Conservation (phyloP, 495 filamentous ascomycete genomes). For the Aspergillus sclerotiicarbonarius region DNA sequence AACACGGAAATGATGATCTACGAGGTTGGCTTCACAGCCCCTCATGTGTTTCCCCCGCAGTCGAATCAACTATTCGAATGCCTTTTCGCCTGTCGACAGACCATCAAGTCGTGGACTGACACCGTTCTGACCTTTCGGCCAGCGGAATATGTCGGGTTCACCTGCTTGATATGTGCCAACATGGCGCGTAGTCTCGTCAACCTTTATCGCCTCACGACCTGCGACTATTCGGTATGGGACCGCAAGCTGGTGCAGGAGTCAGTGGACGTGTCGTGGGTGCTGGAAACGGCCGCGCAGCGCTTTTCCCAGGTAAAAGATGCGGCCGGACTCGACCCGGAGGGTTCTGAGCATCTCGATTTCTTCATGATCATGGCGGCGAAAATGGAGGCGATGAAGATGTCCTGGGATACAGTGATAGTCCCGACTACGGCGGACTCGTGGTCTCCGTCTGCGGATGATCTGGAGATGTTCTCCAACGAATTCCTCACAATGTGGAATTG, state of each 20-base stretch:
- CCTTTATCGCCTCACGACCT: not conserved
- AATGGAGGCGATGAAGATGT: not conserved
- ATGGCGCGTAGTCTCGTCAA: not conserved
- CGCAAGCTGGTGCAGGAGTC: not conserved
- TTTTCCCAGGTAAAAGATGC: not conserved
- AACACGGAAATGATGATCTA: not conserved
- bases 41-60: not conserved
- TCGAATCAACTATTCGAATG: constrained; percentile 6
- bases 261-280: not conserved
- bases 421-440: not conserved
- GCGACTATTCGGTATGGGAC: not conserved
- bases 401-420: not conserved
- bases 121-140: not conserved
- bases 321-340: not conserved
- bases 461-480: not conserved
- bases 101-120: not conserved
- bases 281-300: not conserved
- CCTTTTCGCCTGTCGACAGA: not conserved
- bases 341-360: not conserved
- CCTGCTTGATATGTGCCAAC: not conserved
- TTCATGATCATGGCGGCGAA: not conserved
- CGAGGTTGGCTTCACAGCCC: constrained; percentile 1
- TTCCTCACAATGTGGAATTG: not conserved
- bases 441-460: not conserved
- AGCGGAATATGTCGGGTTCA: not conserved